Evolutionary conservation across 805 yeast species (phyloP).

Genomic region (Wickerhamiella bombiphila): DNA sequence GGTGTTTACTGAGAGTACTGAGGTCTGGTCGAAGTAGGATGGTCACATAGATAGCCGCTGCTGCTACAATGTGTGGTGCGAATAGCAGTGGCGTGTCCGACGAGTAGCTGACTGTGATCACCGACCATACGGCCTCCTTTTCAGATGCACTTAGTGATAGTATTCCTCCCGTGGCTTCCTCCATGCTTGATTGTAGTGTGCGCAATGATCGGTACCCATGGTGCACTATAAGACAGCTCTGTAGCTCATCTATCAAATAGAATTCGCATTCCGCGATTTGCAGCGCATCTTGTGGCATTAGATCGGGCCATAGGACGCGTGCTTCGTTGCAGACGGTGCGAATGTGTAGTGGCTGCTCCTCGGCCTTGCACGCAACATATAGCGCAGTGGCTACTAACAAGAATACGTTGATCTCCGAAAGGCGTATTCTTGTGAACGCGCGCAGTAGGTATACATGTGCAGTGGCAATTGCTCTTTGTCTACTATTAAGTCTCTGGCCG

Average conservation of each 20-base stretch:
- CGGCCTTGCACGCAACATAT: constrained; percentile 84
- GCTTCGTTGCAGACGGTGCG: constrained; percentile 74
- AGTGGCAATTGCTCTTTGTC: constrained; percentile 77
- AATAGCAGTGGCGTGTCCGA: constrained; percentile 71
- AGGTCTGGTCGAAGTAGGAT: constrained; percentile 35
- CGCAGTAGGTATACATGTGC: constrained; percentile 78
- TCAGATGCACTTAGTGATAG: constrained; percentile 35
- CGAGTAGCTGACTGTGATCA: constrained; percentile 76
- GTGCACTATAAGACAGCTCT: constrained; percentile 26
- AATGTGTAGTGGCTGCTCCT: constrained; percentile 91
- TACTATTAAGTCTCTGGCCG: constrained; percentile 59
- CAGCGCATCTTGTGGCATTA: constrained; percentile 78
- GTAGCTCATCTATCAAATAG: constrained; percentile 75
- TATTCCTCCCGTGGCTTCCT: constrained; percentile 30
- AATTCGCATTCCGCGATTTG: constrained; percentile 93
- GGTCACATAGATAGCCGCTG: constrained; percentile 68
- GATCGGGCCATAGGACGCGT: constrained; percentile 85
- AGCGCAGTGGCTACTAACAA: constrained; percentile 70
- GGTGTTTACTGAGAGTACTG: constrained; percentile 21
- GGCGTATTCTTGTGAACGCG: constrained; percentile 43
- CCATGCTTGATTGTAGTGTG: constrained; percentile 34
- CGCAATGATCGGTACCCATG: constrained; percentile 29
- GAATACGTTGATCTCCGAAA: constrained; percentile 71
- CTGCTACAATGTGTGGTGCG: constrained; percentile 83
- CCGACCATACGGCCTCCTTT: constrained; percentile 74